These are phyloP conservation scores for Malus fusca DNA, from an alignment of 306 rosid species.

Conservation along the genomic window DNA sequence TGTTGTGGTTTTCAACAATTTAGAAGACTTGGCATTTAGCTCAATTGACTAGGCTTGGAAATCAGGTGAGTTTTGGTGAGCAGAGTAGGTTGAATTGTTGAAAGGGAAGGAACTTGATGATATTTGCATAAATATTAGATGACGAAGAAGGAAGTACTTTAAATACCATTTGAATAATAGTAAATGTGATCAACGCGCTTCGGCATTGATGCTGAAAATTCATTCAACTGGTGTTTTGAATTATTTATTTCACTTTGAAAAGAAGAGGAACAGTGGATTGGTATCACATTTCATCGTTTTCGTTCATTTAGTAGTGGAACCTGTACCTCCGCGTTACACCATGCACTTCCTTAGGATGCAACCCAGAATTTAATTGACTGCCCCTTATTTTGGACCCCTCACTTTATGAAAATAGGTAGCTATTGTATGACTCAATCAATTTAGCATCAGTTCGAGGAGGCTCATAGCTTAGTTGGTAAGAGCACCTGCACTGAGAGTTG, in stretches of 20 bases:
- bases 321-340: not conserved
- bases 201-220: not conserved
- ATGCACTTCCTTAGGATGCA: not conserved
- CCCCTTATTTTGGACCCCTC: not conserved
- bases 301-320: not conserved
- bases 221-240: not conserved
- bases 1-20: not conserved
- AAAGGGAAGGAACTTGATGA: not conserved
- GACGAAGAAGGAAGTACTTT: not conserved
- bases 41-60: not conserved
- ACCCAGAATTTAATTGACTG: not conserved
- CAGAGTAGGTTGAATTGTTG: not conserved
- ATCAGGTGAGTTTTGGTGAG: not conserved
- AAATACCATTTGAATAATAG: not conserved
- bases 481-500: not conserved
- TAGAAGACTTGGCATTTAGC: not conserved
- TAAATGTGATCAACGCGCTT: not conserved
- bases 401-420: not conserved
- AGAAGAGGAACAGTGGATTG: not conserved
- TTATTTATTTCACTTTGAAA: not conserved
- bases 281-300: not conserved
- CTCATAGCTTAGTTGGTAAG: not conserved
- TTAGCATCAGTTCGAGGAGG: not conserved
- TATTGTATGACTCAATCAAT: not conserved
- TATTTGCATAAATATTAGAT: not conserved